These are phyloP conservation scores for Podospora conica DNA, from an alignment of 495 filamentous ascomycete genomes.

Conservation along the genomic window DNA sequence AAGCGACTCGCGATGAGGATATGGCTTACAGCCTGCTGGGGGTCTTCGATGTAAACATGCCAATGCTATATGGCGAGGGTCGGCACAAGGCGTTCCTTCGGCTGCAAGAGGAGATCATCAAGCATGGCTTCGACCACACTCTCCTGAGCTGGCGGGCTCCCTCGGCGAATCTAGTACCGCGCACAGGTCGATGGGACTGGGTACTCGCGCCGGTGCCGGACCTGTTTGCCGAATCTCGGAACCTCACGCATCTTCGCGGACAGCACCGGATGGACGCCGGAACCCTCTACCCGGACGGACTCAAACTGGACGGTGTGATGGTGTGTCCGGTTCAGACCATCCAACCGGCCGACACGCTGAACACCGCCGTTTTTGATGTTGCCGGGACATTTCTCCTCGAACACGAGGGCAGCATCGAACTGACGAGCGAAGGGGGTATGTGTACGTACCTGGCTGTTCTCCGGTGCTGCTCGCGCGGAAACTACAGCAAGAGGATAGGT, in stretches of 20 bases:
- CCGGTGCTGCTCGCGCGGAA: neutral
- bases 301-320: neutral
- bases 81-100: constrained; percentile 10
- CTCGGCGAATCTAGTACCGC: neutral
- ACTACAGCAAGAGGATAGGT: constrained; percentile 1
- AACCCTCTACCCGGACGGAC: neutral
- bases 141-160: neutral
- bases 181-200: neutral
- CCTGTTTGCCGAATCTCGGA: neutral
- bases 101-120: constrained; percentile 9
- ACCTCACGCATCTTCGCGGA: neutral
- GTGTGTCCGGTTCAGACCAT: neutral
- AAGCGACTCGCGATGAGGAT: constrained; percentile 1
- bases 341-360: neutral
- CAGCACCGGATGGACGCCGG: neutral
- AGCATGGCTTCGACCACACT: neutral
- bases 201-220: neutral
- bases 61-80: constrained; percentile 9
- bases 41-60: constrained; percentile 10
- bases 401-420: neutral
- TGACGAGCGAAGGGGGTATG: neutral
- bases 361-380: neutral
- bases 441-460: neutral
- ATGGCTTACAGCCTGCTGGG: constrained; percentile 10
- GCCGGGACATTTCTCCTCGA: neutral